Evolutionary conservation across 2,329 filamentous ascomycete genomes (phyloP), one percentile per base, ranked within the genome.

Genomic region (Aspergillus sp.): DNA sequence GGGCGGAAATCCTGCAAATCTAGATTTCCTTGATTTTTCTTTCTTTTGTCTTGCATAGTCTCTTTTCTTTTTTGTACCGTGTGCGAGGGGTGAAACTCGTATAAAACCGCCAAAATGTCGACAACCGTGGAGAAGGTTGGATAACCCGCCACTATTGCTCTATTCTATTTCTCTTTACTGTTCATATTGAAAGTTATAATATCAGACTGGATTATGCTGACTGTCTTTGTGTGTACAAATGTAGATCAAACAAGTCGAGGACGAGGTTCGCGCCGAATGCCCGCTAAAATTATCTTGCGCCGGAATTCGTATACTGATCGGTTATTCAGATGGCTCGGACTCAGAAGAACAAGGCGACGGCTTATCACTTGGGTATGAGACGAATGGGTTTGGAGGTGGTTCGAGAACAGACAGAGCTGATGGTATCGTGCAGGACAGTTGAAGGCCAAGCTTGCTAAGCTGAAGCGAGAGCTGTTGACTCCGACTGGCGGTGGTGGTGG

Each of bases 361-460:
- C 92, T 52, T 97, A 89, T 78, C 93, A 97, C 85, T 82, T 97
- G 78, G 92, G 91, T 79, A 78, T 64, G 74, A 56, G 57, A 59
- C 41, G 13, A 53, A 17, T 36, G 25, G 9, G 32, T 17, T n/a
- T 23, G 43, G 23, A 48, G 13, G 9, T 13, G 41, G 50, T 28
- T 43, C n/a, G 41, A 55, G 9, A 13, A n/a, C 48, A 58, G 66
- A 55, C 48, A 58, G 66, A 55, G 68, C 70, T 71, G 65, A 67
- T 62, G 49, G 39, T 30, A 32, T 55, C 49, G 57, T 65, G 64
- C 65, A 85, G 85, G 86, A 72, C 94, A 98, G 81, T 83, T 99
- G 69, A 99, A 99, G 81, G 95, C 95, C 67, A 99, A 99, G 81
- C 87, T 99, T 74, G 94, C 95, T 51, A 99, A 99, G 82, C 85